Evolutionary conservation across 2,329 filamentous ascomycete genomes (phyloP).

Genomic region (Cytospora piceicola): DNA sequence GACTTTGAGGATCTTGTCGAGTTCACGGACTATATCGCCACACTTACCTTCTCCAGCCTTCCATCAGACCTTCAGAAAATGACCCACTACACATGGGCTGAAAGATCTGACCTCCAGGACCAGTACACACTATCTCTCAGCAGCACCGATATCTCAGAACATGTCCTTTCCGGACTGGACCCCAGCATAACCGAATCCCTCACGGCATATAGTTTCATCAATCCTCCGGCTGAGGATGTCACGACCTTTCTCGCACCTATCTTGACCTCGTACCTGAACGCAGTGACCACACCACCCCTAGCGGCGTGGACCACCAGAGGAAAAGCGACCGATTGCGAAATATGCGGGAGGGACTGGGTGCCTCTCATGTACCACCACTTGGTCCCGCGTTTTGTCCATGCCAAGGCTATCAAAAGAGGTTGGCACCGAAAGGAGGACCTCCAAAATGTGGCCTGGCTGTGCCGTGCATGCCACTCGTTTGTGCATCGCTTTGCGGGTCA

Average conservation of each 20-base stretch:
- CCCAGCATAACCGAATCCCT: slow-evolving; percentile 69
- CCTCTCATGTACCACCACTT: slow-evolving; percentile 83
- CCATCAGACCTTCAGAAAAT: slow-evolving; percentile 64
- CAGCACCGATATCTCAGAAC: slow-evolving; percentile 48
- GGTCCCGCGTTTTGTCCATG: slow-evolving; percentile 78
- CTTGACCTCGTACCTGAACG: slow-evolving; percentile 64
- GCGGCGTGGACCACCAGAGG: slow-evolving; percentile 61
- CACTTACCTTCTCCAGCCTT: slow-evolving; percentile 68
- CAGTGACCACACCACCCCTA: slow-evolving; percentile 64
- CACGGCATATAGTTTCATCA: slow-evolving; percentile 65
- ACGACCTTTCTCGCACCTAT: slow-evolving; percentile 65
- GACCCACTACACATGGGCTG: slow-evolving; percentile 60
- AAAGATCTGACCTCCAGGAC: slow-evolving; percentile 52
- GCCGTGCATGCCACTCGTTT: slow-evolving; percentile 80
- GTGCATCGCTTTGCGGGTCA: slow-evolving; percentile 77
- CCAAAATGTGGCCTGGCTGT: slow-evolving; percentile 84
- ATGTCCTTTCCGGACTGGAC: slow-evolving; percentile 58
- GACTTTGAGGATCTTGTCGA: slow-evolving; percentile 73
- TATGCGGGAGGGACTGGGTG: slow-evolving; percentile 76
- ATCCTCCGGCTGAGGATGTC: slow-evolving; percentile 45
- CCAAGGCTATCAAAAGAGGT: slow-evolving; percentile 73
- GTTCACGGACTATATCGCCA: slow-evolving; percentile 79
- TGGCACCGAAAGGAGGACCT: slow-evolving; percentile 79
- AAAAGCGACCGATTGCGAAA: slow-evolving; percentile 66
- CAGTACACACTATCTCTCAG: slow-evolving; percentile 63